Evolutionary conservation across 345 rosid genomes (phyloP).

Genomic region (Hibiscus mutabilis): DNA sequence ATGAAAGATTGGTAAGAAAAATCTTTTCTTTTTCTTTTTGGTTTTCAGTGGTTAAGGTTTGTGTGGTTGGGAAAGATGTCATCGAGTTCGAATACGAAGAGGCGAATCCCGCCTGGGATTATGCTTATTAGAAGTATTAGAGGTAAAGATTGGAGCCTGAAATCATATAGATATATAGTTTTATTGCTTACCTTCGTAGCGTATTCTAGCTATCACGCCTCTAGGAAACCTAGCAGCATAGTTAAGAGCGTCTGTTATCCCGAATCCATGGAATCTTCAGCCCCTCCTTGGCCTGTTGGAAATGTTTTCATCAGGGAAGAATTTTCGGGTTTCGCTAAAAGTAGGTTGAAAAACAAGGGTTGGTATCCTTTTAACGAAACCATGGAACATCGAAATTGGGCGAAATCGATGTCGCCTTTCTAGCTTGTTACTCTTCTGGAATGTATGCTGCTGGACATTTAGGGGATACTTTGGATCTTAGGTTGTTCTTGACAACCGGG

Average conservation of each 20-base stretch:
- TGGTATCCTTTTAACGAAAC: conserved; percentile 77
- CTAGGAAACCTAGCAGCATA: conserved; percentile 85
- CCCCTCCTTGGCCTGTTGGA: conserved; percentile 63
- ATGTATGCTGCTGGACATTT: conserved; percentile 92
- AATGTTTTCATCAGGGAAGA: conserved; percentile 47
- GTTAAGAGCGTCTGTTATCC: conserved; percentile 85
- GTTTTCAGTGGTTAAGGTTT: background rate
- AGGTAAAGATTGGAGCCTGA: conserved; percentile 62
- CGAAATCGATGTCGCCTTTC: conserved; percentile 85
- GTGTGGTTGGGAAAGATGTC: conserved; percentile 27
- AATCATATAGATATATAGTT: conserved; percentile 55
- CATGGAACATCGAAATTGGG: conserved; percentile 75
- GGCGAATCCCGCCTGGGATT: conserved; percentile 72
- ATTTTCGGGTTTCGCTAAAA: background rate
- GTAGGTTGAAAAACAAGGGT: conserved; percentile 25
- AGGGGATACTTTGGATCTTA: conserved; percentile 78
- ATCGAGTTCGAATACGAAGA: conserved; percentile 20
- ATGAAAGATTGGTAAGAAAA: conserved; percentile 1
- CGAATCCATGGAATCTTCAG: conserved; percentile 23
- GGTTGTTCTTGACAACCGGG: conserved; percentile 74
- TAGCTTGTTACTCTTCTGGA: conserved; percentile 78
- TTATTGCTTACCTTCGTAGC: conserved; percentile 80
- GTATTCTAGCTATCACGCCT: conserved; percentile 86
- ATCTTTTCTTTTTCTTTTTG: background rate
- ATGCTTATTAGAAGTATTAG: conserved; percentile 36